Evolutionary conservation across 129 eudicot genomes (phyloP).

Genomic region (Heracleum sosnowskyi): DNA sequence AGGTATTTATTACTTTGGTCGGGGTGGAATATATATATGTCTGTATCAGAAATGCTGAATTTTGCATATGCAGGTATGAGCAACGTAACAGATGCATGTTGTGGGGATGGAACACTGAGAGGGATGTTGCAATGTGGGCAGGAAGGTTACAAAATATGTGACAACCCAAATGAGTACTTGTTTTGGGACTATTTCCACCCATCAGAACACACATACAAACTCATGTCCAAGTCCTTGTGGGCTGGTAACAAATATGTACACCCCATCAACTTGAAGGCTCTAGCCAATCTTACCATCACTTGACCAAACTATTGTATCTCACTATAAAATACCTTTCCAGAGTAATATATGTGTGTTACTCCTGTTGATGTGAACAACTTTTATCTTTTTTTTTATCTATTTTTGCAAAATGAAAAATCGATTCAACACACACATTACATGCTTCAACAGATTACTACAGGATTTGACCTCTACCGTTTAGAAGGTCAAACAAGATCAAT

Average conservation of each 20-base stretch:
- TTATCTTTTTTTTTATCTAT: no score
- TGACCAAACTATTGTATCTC: background rate
- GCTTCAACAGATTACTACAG: no score
- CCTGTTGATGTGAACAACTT: no score
- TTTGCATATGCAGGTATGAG: constrained; percentile 28
- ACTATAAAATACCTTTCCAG: background rate
- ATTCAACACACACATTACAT: no score
- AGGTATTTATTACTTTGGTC: background rate
- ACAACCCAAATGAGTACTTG: constrained; percentile 35
- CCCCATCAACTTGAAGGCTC: constrained; percentile 56
- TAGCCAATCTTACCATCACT: constrained; percentile 27
- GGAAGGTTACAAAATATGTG: constrained; percentile 41
- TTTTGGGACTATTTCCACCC: constrained; percentile 88
- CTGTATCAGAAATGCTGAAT: no score
- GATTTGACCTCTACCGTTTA: no score
- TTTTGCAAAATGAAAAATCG: no score
- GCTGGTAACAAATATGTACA: constrained; percentile 31
- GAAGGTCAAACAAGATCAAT: no score
- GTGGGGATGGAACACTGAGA: constrained; percentile 57
- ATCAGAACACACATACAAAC: constrained; percentile 41
- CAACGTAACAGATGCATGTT: constrained; percentile 49
- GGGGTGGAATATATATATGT: background rate
- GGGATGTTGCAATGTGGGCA: constrained; percentile 59
- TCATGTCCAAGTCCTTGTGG: constrained; percentile 50
- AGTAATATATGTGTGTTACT: background rate